Evolutionary conservation across 176 grass and related monocot genomes (phyloP), one percentile per base, ranked within the genome.

Genomic region (Aegilops sharonensis): DNA sequence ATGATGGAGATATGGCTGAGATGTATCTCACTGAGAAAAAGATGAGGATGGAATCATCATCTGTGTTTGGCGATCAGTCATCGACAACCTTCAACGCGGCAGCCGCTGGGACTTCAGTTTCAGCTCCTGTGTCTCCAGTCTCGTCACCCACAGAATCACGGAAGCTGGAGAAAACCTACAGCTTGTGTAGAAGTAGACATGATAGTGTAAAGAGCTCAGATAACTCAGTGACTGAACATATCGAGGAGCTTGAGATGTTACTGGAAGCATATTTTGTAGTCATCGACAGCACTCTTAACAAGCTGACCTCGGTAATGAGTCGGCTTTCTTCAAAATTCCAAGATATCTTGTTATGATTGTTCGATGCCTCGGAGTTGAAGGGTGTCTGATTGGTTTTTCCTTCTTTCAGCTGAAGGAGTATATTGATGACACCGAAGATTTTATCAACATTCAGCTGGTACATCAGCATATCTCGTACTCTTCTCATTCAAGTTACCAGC

Each of bases 361-460:
- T 24, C 23, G 1, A 21, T 59, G 39, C 74, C 42, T 59, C 3
- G 10, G 34, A 45, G 54, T 61, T 6, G 32, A 50, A 34, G 35
- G 35, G 3, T 84, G 2, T n/a, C 21, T 91, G 8, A 77, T 37
- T 61, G 64, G 18, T 43, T 47, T 64, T 18, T 10, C 36, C 24
- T 74, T 75, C 18, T 91, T 95, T 86, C 88, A 98, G 97, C 86
- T 98, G 77, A 96, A 98, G 62, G 97, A 95, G 80, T 98, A 98
- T 20, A 98, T 98, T 68, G 94, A 98, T 86, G 94, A 98, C 79
- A 98, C 97, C 6, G 97, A 98, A 89, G 97, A 98, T 88, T 98
- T 98, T 76, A 98, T 98, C 83, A 98, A 94, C 87, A 98, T 98
- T 86, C 90, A 95, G 87, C 83, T 98, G 97, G 97, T 98, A 95